Conservation (phyloP, 495 filamentous ascomycete species). For the Diplogelasinospora grovesii region DNA sequence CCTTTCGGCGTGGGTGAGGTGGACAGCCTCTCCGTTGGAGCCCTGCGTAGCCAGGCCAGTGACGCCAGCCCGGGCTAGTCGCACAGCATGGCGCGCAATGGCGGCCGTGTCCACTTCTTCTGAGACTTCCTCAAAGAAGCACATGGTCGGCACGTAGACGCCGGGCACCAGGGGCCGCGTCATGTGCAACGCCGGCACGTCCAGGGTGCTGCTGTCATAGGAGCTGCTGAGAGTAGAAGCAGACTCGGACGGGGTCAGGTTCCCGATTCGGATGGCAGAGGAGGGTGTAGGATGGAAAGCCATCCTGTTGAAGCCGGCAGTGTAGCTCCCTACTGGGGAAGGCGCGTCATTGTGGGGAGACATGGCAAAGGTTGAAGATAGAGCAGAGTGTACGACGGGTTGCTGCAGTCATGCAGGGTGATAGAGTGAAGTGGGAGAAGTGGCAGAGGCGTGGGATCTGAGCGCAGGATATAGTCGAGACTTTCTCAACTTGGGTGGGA, state of each 20-base stretch:
- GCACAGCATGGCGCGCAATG: slow-evolving; percentile 68
- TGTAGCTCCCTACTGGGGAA: slow-evolving; percentile 42
- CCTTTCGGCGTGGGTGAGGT: slow-evolving; percentile 67
- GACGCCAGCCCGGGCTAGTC: slow-evolving; percentile 74
- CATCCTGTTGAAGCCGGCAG: slow-evolving; percentile 38
- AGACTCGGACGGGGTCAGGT: slow-evolving; percentile 21
- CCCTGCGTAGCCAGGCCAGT: slow-evolving; percentile 79
- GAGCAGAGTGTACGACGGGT: neutral
- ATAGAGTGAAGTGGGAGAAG: neutral
- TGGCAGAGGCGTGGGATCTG: slow-evolving; percentile 1
- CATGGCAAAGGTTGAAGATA: slow-evolving; percentile 27
- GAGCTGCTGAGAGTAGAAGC: slow-evolving; percentile 36
- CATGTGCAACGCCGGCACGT: slow-evolving; percentile 34
- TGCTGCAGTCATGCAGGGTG: slow-evolving; percentile 2
- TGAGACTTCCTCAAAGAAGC: slow-evolving; percentile 73
- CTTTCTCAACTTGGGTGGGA: slow-evolving; percentile 8
- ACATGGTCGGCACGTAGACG: slow-evolving; percentile 81
- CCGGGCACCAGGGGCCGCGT: slow-evolving; percentile 63
- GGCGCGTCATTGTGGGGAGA: slow-evolving; percentile 47
- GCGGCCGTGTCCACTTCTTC: slow-evolving; percentile 70
- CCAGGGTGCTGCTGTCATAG: slow-evolving; percentile 35
- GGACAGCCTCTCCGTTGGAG: slow-evolving; percentile 86
- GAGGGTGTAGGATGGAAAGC: slow-evolving; percentile 29
- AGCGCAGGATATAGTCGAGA: slow-evolving; percentile 6
- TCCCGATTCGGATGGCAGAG: slow-evolving; percentile 27